Base-by-base conservation (phyloP, 805 yeast genomes). In the Candida michaelii region DNA sequence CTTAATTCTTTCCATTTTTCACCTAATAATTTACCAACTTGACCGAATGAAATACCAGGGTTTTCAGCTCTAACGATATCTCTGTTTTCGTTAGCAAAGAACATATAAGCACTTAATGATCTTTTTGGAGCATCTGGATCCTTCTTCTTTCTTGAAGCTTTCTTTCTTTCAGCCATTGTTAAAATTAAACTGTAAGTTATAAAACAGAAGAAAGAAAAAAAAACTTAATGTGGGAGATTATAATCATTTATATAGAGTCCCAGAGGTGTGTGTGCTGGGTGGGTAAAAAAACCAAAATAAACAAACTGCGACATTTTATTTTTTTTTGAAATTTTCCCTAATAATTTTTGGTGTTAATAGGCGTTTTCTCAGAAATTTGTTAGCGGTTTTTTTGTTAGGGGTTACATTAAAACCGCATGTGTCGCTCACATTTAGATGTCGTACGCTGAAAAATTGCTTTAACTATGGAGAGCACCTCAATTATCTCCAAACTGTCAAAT, bases 101-200 rank as follows among this genome's bases (percentile, higher is more conserved):
- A 91, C 98, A 93, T 90, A 83, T 91, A 93, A 38, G 98, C 97
- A 47, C 97, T 89, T 65, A 93, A 75, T 18, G 97, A 89, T 73
- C 98, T 88, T 88, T 93, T 93, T 69, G 99, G 99, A 53, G 99
- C 99, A 70, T 91, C 90, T 75, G 99, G 96, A 69, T 88, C 95
- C 75, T 71, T 71, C 73, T 70, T 71, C 60, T 70, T 70, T 68
- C 76, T 70, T 44, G 69, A 56, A 42, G 71, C 45, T 53, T 64
- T 71, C 62, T 66, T 70, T 55, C 62, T 71, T 56, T 71, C 76
- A 47, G 71, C 52, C 25, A 38, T 39, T 31, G n/a, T 25, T 13
- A 19, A 33, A 40, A 4, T n/a, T 19, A 21, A 34, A 36, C 16
- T 29, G 16, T 7, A 16, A 27, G 15, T 35, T 25, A 27, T 27